Evolutionary conservation across 768 basidiomycete genomes (phyloP), one percentile per base, ranked within the genome.

Genomic region (Clavulina sp.): DNA sequence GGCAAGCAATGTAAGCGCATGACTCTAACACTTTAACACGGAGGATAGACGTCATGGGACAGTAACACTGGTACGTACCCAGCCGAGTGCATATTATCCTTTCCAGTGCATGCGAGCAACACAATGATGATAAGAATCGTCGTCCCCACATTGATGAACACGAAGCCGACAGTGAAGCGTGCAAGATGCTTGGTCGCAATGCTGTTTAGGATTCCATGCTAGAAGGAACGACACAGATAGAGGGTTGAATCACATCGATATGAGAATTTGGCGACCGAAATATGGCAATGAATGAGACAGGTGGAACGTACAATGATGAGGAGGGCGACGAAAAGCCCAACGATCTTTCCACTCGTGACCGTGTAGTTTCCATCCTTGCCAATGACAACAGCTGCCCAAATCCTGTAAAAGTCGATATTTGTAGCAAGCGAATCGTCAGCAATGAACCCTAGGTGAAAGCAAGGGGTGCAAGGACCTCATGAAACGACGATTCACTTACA

Each of bases 141-240:
- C 7, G 83, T 72, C 36, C 86, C 86, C 49, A 92, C 69, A 64
- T 93, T 92, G 59, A 92, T 70, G 62, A 92, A 91, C 3, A 92
- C 85, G 60, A 87, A 88, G 28, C 73, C 73, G 21, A 71, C 72
- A 2, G 87, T 88, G 55, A 87, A 66, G 18, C 70, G 70, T 0
- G 87, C 85, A 3, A 92, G 75, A 56, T 80, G 70, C 21, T 75
- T 74, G 1, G 88, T 91, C 1, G 79, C 77, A 28, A 86, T 62
- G 34, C 78, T 84, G 60, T 86, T 86, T 9, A 49, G 28, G 18
- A 49, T 49, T 30, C 48, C 48, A 26, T 29, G 24, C 48, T 29
- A 49, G 9, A 7, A 49, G 31, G 26, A 33, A n/a, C n/a, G 16
- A 33, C 48, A 49, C 28, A 49, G 7, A 9, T 38, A 28, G 43